Conservation (phyloP, 805 yeast species). For the Soucietia sequanensis region DNA sequence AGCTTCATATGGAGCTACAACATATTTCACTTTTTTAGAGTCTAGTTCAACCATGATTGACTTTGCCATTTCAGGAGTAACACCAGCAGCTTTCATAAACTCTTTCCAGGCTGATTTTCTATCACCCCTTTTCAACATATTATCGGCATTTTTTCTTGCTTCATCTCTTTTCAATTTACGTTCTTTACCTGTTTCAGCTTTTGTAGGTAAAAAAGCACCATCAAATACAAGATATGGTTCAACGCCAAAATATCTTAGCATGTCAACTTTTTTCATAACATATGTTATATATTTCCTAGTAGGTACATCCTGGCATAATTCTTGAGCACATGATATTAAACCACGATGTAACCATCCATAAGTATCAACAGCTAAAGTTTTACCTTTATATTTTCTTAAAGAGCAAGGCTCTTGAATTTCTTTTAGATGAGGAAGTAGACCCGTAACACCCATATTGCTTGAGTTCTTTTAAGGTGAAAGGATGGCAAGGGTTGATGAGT, state of each 20-base stretch:
- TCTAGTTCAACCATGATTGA: constrained; percentile 73
- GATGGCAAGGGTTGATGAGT: no score
- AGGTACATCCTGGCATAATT: constrained; percentile 66
- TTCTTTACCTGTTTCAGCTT: constrained; percentile 67
- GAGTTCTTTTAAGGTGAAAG: no score
- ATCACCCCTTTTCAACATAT: constrained; percentile 52
- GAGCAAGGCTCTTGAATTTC: constrained; percentile 63
- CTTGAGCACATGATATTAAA: constrained; percentile 77
- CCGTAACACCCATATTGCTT: constrained; percentile 72
- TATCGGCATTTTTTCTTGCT: constrained; percentile 57
- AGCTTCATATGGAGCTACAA: constrained; percentile 98
- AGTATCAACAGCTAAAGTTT: constrained; percentile 88
- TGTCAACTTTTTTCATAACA: constrained; percentile 61
- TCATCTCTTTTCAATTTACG: constrained; percentile 57
- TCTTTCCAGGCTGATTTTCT: constrained; percentile 60
- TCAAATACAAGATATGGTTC: constrained; percentile 90
- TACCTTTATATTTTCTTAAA: constrained; percentile 63
- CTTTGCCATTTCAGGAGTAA: constrained; percentile 90
- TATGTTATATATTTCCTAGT: constrained; percentile 73
- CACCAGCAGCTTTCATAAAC: constrained; percentile 77
- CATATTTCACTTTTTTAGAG: constrained; percentile 53
- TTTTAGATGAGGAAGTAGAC: constrained; percentile 76
- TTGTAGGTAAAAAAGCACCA: constrained; percentile 83
- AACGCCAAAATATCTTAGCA: constrained; percentile 67
- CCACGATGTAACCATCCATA: constrained; percentile 96